Conservation (phyloP, 768 basidiomycete genomes). For the Gyrodon lividus region DNA sequence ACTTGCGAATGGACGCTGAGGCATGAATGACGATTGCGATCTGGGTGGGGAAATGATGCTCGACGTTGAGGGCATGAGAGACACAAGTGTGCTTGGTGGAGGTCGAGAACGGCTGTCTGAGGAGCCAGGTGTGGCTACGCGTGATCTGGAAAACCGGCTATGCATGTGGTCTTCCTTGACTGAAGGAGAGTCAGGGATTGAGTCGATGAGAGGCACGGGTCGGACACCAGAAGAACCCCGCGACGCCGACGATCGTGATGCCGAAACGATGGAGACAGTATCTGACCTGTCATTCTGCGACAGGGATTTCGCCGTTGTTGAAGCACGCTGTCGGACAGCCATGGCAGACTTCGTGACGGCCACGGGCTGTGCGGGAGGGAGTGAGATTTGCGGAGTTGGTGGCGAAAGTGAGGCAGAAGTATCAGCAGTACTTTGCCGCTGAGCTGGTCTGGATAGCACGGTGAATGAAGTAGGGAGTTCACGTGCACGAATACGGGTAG, state of each 20-base stretch:
- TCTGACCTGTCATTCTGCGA: slow-evolving; percentile 29
- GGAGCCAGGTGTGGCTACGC: slow-evolving; percentile 7
- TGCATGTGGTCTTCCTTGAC: slow-evolving; percentile 22
- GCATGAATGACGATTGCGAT: slow-evolving; percentile 24
- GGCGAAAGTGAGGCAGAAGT: slow-evolving; percentile 11
- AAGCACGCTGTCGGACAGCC: slow-evolving; percentile 12
- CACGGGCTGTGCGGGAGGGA: neutral
- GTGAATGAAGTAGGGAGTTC: slow-evolving; percentile 57
- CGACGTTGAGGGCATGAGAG: slow-evolving; percentile 10
- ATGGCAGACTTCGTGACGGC: slow-evolving; percentile 14
- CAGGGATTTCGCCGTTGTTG: slow-evolving; percentile 5
- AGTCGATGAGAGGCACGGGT: slow-evolving; percentile 29
- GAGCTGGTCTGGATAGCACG: slow-evolving; percentile 57
- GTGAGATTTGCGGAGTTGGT: slow-evolving; percentile 1
- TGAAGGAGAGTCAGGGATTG: slow-evolving; percentile 34
- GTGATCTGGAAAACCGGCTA: slow-evolving; percentile 11
- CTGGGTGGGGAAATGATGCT: slow-evolving; percentile 27
- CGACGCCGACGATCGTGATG: slow-evolving; percentile 20
- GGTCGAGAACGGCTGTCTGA: slow-evolving; percentile 15
- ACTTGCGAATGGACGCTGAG: slow-evolving; percentile 57
- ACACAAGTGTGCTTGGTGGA: slow-evolving; percentile 5
- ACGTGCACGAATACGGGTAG: slow-evolving; percentile 59
- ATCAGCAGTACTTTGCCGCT: slow-evolving; percentile 31
- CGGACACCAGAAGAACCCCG: slow-evolving; percentile 27
- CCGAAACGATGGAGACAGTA: slow-evolving; percentile 22